Evolutionary conservation across 2,329 filamentous ascomycete genomes (phyloP), one percentile per base, ranked within the genome.

Genomic region (Cyphellophora europaea): DNA sequence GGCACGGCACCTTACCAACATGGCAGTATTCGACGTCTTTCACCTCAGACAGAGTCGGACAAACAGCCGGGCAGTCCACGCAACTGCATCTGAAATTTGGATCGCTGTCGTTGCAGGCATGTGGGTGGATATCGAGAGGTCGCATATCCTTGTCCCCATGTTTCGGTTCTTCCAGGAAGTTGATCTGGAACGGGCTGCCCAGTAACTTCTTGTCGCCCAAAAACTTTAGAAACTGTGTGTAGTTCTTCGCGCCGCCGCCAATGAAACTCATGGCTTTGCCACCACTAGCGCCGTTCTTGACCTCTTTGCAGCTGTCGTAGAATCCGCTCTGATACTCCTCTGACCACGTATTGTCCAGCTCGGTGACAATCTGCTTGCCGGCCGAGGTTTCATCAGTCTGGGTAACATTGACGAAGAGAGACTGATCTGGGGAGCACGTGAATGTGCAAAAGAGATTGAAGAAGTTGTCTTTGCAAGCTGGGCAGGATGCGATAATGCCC

Each of bases 361-460:
- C 86, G 1, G 82, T 86, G 11, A 95, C 87, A n/a, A 86, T 60
- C 38, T 64, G 62, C 47, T 79, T 78, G 10, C 61, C 62, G 16
- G 52, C 61, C 36, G 59, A 71, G 54, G 44, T 64, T 58, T 59
- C 69, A 43, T 74, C 72, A 0, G 79, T 82, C 35, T 78, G 63
- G 8, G 91, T 96, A 28, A 98, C 77, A 52, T 98, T 98, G 56
- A 98, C 69, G 54, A 98, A 98, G 0, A 93, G 67, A 0, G 87
- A 95, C 57, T 98, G 91, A 53, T 98, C 82, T 5, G 93, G 89
- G 4, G 91, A 98, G 65, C 93, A 98, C 2, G 88, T 96, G 54
- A 98, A 96, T 4, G 87, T 93, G 65, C 91, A 98, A 60, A 98
- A 98, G 29, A 93, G 70, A 64, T 98, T 93, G 69, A 85, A 96